phyloP scores from a whole-genome alignment of 768 basidiomycete species.

The Suillus americanus region DNA sequence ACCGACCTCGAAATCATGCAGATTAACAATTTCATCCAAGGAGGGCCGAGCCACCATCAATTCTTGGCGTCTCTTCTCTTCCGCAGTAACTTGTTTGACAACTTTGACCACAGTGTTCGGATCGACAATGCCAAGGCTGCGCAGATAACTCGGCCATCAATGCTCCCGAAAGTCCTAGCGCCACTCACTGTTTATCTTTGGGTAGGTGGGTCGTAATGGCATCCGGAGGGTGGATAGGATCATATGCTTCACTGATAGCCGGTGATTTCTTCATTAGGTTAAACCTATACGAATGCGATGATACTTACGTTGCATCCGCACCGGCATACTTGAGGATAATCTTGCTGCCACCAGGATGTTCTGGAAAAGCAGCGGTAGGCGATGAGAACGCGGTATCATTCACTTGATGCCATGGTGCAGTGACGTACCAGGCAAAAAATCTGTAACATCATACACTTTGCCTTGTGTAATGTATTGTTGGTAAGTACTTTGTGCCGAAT shows the following conservation, averaged over 20 bases:
- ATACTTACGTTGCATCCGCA: constrained; percentile 78
- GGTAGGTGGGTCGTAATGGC: constrained; percentile 76
- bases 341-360: constrained; percentile 78
- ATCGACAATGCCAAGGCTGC: constrained; percentile 71
- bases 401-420: not conserved
- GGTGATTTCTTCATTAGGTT: not conserved
- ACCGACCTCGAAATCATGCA: constrained; percentile 92
- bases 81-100: constrained; percentile 61
- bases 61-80: constrained; percentile 67
- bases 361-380: constrained; percentile 28
- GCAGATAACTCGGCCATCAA: not conserved
- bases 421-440: constrained; percentile 64
- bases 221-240: constrained; percentile 86
- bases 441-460: constrained; percentile 77
- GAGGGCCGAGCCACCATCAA: constrained; percentile 65
- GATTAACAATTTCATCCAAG: constrained; percentile 76
- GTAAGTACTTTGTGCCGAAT: constrained; percentile 1
- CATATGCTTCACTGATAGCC: constrained; percentile 64
- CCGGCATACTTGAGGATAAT: constrained; percentile 90
- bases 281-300: not conserved
- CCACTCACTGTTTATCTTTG: constrained; percentile 76
- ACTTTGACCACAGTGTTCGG: constrained; percentile 63
- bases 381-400: not conserved
- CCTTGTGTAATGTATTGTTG: constrained; percentile 36
- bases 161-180: not conserved